Evolutionary conservation across 1,139 yeast genomes (phyloP).

Genomic region (Blastobotrys persicus): DNA sequence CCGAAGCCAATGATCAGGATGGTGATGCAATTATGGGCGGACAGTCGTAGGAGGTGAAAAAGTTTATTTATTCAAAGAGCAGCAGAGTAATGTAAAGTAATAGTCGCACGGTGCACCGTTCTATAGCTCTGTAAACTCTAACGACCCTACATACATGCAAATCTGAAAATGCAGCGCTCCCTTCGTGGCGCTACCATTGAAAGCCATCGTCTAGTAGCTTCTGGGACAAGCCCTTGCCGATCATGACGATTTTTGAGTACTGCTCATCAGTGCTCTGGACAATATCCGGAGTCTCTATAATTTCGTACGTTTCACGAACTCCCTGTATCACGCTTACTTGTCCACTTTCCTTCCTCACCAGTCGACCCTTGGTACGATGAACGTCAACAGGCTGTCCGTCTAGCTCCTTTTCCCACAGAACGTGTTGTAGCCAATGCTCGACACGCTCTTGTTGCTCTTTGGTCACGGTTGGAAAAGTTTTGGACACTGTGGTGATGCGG

Average conservation of each 20-base stretch:
- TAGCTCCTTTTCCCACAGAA: slow-evolving; percentile 63
- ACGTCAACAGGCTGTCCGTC: slow-evolving; percentile 51
- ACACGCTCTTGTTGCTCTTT: slow-evolving; percentile 36
- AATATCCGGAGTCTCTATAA: slow-evolving; percentile 50
- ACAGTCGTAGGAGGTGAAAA: too few species aligned
- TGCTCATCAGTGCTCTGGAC: slow-evolving; percentile 38
- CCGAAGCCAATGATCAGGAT: neutral
- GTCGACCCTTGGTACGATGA: slow-evolving; percentile 78
- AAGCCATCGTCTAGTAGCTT: slow-evolving; percentile 6
- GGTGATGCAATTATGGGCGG: slow-evolving; percentile 6
- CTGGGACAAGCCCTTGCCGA: slow-evolving; percentile 61
- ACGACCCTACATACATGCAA: too few species aligned
- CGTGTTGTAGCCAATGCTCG: slow-evolving; percentile 60
- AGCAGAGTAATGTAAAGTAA: too few species aligned
- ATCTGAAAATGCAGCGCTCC: too few species aligned
- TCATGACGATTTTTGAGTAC: slow-evolving; percentile 65
- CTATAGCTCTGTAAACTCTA: too few species aligned
- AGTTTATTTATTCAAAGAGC: too few species aligned
- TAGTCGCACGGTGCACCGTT: too few species aligned
- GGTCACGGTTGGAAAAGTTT: slow-evolving; percentile 51
- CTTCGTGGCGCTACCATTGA: slow-evolving; percentile 3
- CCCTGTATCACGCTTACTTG: slow-evolving; percentile 73
- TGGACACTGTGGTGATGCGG: slow-evolving; percentile 60
- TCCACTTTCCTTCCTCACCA: slow-evolving; percentile 45
- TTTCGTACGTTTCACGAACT: slow-evolving; percentile 87